Evolutionary conservation across 441 rosid genomes (phyloP), one percentile per base, ranked within the genome.

Genomic region (Lepidium campestre): DNA sequence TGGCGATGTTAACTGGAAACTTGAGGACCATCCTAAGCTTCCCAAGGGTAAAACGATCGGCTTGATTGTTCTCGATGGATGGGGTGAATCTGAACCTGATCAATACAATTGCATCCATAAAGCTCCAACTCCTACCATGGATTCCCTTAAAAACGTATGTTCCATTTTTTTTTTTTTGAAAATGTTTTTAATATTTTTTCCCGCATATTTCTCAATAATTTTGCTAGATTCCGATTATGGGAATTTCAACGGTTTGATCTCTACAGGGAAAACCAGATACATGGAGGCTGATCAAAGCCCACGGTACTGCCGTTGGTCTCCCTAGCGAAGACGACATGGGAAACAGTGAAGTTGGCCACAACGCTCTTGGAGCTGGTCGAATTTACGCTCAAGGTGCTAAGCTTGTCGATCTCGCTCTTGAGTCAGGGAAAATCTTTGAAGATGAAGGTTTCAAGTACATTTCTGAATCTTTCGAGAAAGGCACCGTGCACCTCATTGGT

Each of bases 241-340:
- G 2, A 2, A n/a, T 10, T 45, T 23, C 31, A 36, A 56, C 14
- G 29, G 4, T 46, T 47, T 10, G 25, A 3, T 25, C 5, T 36
- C n/a, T 6, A 46, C 40, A 94, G 97, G 80, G 79, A 29, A 85
- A 76, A 17, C 97, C 99, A 0, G 87, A 84, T 41, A 84, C 65
- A 25, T 94, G 99, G 99, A 87, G 94, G 73, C 64, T 94, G 78
- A 75, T 94, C 63, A 89, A 62, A 75, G 99, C 99, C 46, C 97
- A 94, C 53, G 99, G 97, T 23, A 76, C 66, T 15, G 96, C 97
- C 10, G 99, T 91, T 35, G 99, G 99, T 27, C 97, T 94, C 25
- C 99, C 99, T 7, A 81, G 91, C 10, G 99, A 94, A 31, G 99
- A 94, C 71, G 99, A 94, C 63, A 94, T 94, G 99, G 99, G 99